Percentiles rank a stretch among this genome's conserved stretches.
Evolutionary conservation across 306 rosid species (phyloP).

Genomic region (Prunus davidiana): DNA sequence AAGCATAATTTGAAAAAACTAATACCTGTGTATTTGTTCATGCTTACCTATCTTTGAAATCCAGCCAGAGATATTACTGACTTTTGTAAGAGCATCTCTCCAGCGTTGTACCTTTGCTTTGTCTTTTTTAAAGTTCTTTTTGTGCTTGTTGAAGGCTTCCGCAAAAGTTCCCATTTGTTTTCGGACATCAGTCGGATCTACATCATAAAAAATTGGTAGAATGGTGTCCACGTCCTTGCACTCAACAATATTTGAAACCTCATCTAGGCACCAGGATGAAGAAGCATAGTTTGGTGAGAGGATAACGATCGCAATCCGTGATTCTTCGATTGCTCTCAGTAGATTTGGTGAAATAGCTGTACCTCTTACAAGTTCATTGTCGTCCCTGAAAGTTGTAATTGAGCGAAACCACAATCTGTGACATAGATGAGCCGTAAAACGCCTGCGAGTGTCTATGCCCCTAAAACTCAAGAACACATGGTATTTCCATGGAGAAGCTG

Average conservation of each 20-base stretch:
- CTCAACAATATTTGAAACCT: neutral
- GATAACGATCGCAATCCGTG: neutral
- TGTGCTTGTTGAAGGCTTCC: conserved; percentile 4
- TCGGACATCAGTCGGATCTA: neutral
- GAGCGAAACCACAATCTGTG: neutral
- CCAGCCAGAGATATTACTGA: neutral
- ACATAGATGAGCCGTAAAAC: neutral
- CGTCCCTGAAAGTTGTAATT: neutral
- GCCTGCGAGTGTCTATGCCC: neutral
- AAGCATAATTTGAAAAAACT: neutral
- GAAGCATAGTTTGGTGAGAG: neutral
- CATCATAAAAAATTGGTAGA: neutral
- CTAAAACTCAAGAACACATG: conserved; percentile 7
- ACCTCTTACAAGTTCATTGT: neutral
- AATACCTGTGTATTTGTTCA: neutral
- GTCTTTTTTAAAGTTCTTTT: neutral
- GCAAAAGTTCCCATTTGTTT: neutral
- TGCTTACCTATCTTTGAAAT: neutral
- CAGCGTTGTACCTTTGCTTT: neutral
- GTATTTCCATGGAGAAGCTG: neutral
- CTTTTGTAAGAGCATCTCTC: neutral
- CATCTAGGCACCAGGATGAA: neutral
- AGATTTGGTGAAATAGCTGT: neutral
- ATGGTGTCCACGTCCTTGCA: neutral
- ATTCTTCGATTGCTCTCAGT: neutral